These are phyloP conservation scores for Colletotrichum plurivorum DNA, from an alignment of 2,329 filamentous ascomycete genomes.

Conservation along the genomic window DNA sequence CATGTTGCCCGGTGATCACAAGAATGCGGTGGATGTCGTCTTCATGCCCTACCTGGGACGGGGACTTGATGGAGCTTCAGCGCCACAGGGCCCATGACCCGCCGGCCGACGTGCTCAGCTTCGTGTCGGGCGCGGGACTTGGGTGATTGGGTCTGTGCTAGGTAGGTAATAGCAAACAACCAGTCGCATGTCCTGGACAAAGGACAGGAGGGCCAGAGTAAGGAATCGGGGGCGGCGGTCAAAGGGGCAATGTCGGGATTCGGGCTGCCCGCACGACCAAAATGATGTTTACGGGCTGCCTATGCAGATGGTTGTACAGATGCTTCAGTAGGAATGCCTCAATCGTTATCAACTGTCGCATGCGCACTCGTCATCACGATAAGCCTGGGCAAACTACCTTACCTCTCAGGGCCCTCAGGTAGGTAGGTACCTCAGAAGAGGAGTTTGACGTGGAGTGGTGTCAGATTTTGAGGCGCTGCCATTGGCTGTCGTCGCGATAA, in stretches of 20 bases:
- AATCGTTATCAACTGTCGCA: conserved; percentile 38
- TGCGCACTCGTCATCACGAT: conserved; percentile 38
- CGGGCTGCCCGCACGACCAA: conserved; percentile 1
- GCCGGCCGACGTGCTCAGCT: conserved; percentile 30
- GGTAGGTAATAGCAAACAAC: conserved; percentile 24
- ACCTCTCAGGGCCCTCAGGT: too few relatives aligned
- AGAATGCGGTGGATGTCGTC: conserved; percentile 12
- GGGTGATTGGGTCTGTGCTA: conserved; percentile 31
- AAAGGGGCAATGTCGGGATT: conserved; percentile 31
- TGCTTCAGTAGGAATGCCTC: conserved; percentile 20
- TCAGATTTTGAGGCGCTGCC: background rate
- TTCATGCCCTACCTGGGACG: conserved; percentile 16
- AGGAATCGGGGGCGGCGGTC: background rate
- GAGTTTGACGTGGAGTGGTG: conserved; percentile 37
- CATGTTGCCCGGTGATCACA: conserved; percentile 36
- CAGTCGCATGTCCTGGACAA: conserved; percentile 23
- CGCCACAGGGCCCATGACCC: conserved; percentile 39
- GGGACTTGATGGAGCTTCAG: conserved; percentile 23
- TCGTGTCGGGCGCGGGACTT: conserved; percentile 23
- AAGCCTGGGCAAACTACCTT: conserved; percentile 33
- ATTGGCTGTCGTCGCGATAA: conserved; percentile 34
- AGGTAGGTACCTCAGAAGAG: conserved; percentile 22
- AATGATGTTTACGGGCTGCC: conserved; percentile 7
- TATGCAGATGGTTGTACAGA: conserved; percentile 2
- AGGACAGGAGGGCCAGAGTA: conserved; percentile 9